Evolutionary conservation across 257 asterid genomes (phyloP).

Genomic region (Nicotiana sylvestris): DNA sequence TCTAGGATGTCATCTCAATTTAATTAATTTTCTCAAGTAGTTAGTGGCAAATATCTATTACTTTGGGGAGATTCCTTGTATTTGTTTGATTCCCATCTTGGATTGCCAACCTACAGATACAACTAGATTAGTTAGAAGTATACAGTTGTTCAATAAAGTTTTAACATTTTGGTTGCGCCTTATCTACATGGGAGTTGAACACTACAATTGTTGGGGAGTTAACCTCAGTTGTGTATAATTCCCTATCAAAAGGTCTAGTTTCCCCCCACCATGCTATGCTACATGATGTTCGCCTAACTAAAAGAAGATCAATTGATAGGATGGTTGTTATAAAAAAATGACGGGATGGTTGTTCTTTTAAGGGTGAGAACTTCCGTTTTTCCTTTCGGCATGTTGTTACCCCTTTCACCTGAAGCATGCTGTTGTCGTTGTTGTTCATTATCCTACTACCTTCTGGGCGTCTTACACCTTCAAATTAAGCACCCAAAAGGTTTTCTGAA

Average conservation of each 20-base stretch:
- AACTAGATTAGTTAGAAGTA: not conserved
- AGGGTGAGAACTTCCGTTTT: not conserved
- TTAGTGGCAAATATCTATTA: not conserved
- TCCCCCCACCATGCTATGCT: not conserved
- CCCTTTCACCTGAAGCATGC: not conserved
- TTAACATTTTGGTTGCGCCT: not conserved
- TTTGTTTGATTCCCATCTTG: not conserved
- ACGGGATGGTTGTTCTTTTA: not conserved
- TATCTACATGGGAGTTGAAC: not conserved
- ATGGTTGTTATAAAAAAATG: too few relatives aligned
- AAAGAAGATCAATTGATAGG: too few relatives aligned
- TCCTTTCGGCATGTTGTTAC: not conserved
- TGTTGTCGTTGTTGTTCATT: not conserved
- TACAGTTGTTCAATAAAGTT: not conserved
- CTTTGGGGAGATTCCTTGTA: not conserved
- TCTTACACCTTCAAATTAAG: not conserved
- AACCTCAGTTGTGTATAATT: not conserved
- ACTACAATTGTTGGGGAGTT: not conserved
- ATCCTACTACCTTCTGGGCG: not conserved
- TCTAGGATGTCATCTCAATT: not conserved
- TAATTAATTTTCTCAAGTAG: not conserved
- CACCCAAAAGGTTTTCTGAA: conserved; percentile 1
- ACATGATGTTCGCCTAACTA: not conserved
- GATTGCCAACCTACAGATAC: not conserved
- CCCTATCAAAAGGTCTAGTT: not conserved